Evolutionary conservation across 2,329 filamentous ascomycete genomes (phyloP).

Genomic region (Trichophyton rubrum): DNA sequence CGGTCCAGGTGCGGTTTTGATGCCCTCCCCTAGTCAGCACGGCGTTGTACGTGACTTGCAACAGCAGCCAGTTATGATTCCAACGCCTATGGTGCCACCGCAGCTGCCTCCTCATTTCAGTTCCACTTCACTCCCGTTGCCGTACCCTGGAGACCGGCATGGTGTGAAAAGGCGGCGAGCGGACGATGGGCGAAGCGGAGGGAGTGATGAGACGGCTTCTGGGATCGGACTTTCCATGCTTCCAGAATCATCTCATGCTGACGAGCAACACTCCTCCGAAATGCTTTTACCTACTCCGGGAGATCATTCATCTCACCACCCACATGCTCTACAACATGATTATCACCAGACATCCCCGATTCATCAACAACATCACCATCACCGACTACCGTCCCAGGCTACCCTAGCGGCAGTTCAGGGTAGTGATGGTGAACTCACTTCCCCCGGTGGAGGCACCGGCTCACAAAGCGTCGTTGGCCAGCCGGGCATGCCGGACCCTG

Average conservation of each 20-base stretch:
- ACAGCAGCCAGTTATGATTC: conserved; percentile 21
- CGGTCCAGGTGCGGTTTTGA: conserved; percentile 20
- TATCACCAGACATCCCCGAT: conserved; percentile 32
- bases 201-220: conserved; percentile 18
- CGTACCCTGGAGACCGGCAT: conserved; percentile 19
- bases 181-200: conserved; percentile 20
- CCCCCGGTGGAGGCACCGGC: conserved; percentile 39
- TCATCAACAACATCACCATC: conserved; percentile 61
- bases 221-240: conserved; percentile 25
- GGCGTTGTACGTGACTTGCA: conserved; percentile 22
- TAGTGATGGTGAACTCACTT: conserved; percentile 41
- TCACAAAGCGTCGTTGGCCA: conserved; percentile 79
- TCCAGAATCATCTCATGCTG: conserved; percentile 20
- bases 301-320: conserved; percentile 22
- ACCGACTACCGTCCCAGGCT: conserved; percentile 62
- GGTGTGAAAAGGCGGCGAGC: conserved; percentile 26
- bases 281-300: conserved; percentile 25
- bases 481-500: conserved; percentile 74
- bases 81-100: conserved; percentile 15
- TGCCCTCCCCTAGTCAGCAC: conserved; percentile 23
- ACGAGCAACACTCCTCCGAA: conserved; percentile 24
- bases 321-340: conserved; percentile 19
- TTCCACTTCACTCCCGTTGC: conserved; percentile 22
- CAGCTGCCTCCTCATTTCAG: conserved; percentile 27
- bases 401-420: conserved; percentile 54